phyloP scores from a whole-genome alignment of 306 rosid genomes.

The Carpinus fangiana region DNA sequence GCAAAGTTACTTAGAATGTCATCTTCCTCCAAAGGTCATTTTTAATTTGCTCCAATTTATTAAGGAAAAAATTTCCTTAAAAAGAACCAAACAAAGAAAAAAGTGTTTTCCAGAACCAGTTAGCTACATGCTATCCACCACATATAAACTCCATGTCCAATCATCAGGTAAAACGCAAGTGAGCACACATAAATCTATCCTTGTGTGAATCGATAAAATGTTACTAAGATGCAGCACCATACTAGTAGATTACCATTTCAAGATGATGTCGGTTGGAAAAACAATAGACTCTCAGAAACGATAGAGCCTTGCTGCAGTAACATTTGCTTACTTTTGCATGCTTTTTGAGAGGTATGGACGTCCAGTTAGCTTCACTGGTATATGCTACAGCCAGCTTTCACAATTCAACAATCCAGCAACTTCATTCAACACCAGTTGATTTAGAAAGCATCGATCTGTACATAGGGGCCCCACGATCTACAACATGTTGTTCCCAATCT shows the following conservation, averaged over 20 bases:
- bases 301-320: neutral
- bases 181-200: neutral
- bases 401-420: conserved; percentile 23
- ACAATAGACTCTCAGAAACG: neutral
- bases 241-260: neutral
- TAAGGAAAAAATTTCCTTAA: neutral
- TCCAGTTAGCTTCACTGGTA: conserved; percentile 2
- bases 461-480: conserved; percentile 75
- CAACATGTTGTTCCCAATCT: conserved; percentile 87
- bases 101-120: neutral
- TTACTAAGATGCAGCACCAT: conserved; percentile 2
- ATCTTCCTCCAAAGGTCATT: neutral
- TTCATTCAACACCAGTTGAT: conserved; percentile 32
- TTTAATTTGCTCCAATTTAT: neutral
- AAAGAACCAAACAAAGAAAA: neutral
- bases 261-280: conserved; percentile 6
- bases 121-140: neutral
- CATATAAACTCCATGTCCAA: neutral
- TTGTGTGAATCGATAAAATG: neutral
- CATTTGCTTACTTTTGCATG: neutral
- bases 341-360: neutral
- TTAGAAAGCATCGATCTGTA: conserved; percentile 71
- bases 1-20: neutral
- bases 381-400: conserved; percentile 20
- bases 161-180: neutral